Conservation (phyloP, 129 eudicot species). For the Escallonia rubra region DNA sequence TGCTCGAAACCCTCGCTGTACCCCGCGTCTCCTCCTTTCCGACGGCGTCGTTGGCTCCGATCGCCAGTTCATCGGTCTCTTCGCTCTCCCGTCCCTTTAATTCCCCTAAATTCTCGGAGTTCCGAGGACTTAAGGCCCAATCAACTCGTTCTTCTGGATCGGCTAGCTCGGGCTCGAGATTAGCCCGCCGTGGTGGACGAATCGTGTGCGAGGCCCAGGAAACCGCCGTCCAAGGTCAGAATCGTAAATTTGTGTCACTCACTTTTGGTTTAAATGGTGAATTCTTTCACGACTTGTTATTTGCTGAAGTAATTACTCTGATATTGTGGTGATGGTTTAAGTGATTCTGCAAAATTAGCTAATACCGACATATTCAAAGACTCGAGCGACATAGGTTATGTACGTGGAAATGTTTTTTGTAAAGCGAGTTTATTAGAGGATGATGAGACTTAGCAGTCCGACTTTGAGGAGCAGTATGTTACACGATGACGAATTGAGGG, state of each 20-base stretch:
- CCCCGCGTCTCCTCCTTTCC: conserved; percentile 55
- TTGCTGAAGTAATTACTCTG: too few species aligned
- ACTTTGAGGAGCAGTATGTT: too few species aligned
- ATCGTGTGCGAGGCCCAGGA: conserved; percentile 72
- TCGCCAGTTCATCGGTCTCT: conserved; percentile 25
- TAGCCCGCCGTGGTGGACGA: conserved; percentile 35
- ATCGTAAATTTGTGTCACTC: not conserved
- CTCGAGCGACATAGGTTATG: too few species aligned
- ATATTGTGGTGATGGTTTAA: too few species aligned
- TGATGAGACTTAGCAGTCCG: too few species aligned
- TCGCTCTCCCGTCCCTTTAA: conserved; percentile 30
- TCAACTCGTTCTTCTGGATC: conserved; percentile 36
- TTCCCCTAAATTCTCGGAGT: conserved; percentile 35
- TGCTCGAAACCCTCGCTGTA: conserved; percentile 49
- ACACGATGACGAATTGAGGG: too few species aligned
- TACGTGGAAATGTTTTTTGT: too few species aligned
- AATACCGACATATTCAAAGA: too few species aligned
- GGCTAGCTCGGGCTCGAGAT: conserved; percentile 23
- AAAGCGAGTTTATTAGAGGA: too few species aligned
- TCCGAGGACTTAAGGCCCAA: conserved; percentile 47
- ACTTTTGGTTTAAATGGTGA: too few species aligned
- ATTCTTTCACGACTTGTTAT: too few species aligned
- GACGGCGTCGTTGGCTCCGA: conserved; percentile 34
- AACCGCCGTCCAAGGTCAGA: conserved; percentile 63
- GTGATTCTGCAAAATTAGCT: too few species aligned